These are phyloP conservation scores for Starmerella cellae DNA, from an alignment of 805 yeast genomes.

Conservation along the genomic window DNA sequence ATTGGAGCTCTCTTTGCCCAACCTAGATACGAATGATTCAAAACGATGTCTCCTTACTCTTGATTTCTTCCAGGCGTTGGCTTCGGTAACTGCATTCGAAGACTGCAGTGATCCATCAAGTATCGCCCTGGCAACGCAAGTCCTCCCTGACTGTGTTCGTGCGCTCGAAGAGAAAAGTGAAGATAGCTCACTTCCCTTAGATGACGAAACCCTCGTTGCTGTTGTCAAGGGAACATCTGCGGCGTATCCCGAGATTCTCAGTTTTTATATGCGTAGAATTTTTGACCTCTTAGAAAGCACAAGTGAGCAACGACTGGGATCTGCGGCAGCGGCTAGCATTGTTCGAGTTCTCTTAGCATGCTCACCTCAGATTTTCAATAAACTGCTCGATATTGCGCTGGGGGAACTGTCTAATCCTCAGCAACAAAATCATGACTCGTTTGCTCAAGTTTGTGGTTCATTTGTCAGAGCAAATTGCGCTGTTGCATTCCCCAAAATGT, in stretches of 20 bases:
- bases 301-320: constrained; percentile 7
- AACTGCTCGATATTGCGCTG: constrained; percentile 23
- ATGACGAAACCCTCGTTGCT: constrained; percentile 34
- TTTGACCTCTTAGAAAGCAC: constrained; percentile 50
- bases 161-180: constrained; percentile 2
- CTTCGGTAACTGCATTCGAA: constrained; percentile 57
- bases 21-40: constrained; percentile 80
- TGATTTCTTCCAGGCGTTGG: constrained; percentile 53
- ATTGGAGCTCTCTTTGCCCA: constrained; percentile 55
- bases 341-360: constrained; percentile 13
- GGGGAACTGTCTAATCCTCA: constrained; percentile 45
- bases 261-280: constrained; percentile 42
- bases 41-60: constrained; percentile 56
- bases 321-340: constrained; percentile 14
- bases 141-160: constrained; percentile 14
- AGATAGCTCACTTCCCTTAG: constrained; percentile 24
- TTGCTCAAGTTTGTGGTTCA: constrained; percentile 61
- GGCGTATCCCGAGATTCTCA: constrained; percentile 49
- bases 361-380: constrained; percentile 23
- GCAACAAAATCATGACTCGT: constrained; percentile 46
- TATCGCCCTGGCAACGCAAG: constrained; percentile 8
- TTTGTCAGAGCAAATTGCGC: constrained; percentile 52
- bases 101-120: constrained; percentile 33
- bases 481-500: constrained; percentile 34
- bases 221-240: constrained; percentile 65